These are phyloP conservation scores for Abrus pulchellus DNA, from an alignment of 306 rosid genomes.

Conservation along the genomic window DNA sequence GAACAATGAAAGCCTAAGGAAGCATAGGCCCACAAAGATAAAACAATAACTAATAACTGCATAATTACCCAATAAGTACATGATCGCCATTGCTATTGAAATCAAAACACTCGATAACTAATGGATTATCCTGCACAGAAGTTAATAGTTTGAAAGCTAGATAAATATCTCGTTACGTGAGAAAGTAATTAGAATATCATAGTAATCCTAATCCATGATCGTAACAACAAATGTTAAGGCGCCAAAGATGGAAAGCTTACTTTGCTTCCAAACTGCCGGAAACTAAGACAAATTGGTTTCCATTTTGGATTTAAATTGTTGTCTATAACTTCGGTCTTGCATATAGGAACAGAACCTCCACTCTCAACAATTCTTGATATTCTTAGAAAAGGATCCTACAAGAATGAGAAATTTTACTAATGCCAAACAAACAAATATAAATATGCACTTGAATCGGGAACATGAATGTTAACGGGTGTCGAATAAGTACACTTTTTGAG, in stretches of 20 bases:
- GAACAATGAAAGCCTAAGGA: not conserved
- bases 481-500: constrained; percentile 73
- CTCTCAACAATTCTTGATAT: constrained; percentile 80
- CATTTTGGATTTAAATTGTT: constrained; percentile 81
- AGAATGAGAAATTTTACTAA: constrained; percentile 13
- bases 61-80: constrained; percentile 76
- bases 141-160: not conserved
- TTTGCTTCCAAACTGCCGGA: constrained; percentile 82
- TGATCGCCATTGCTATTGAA: constrained; percentile 86
- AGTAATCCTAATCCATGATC: constrained; percentile 2
- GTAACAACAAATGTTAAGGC: constrained; percentile 18
- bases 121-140: constrained; percentile 73
- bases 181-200: constrained; percentile 14
- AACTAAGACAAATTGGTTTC: constrained; percentile 71
- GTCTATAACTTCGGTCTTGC: constrained; percentile 87
- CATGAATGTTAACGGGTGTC: constrained; percentile 1
- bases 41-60: constrained; percentile 19
- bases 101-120: constrained; percentile 89
- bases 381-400: constrained; percentile 87
- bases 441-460: not conserved
- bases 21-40: not conserved
- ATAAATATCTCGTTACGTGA: constrained; percentile 1
- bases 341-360: constrained; percentile 82
- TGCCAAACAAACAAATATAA: not conserved
- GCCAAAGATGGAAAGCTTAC: constrained; percentile 54